These are phyloP conservation scores for Fremontodendron californicum DNA, from an alignment of 345 rosid species.

Conservation along the genomic window DNA sequence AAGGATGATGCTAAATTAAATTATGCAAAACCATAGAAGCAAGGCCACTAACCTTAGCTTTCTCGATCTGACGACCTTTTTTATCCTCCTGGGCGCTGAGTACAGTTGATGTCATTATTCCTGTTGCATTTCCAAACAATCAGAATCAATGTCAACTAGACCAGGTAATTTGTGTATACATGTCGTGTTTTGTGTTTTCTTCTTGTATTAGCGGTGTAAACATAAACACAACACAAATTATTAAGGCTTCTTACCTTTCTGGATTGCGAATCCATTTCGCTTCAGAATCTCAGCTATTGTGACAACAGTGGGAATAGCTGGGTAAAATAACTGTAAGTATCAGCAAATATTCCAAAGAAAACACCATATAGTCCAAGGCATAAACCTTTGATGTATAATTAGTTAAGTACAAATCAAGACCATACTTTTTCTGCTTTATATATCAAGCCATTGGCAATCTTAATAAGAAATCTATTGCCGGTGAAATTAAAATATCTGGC, in stretches of 20 bases:
- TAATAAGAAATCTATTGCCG: background rate
- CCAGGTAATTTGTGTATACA: too few relatives aligned
- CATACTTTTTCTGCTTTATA: background rate
- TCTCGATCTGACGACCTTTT: constrained; percentile 21
- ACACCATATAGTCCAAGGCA: background rate
- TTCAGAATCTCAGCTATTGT: constrained; percentile 36
- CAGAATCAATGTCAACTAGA: background rate
- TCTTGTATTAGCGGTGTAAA: too few relatives aligned
- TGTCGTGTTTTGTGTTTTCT: too few relatives aligned
- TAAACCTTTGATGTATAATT: background rate
- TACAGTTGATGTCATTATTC: constrained; percentile 20
- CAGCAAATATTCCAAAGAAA: background rate
- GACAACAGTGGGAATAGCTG: constrained; percentile 40
- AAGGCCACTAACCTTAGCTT: constrained; percentile 28
- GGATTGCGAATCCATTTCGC: constrained; percentile 25
- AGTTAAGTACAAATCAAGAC: background rate
- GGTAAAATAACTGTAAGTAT: background rate
- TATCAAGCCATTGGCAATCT: background rate
- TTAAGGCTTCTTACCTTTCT: constrained; percentile 18
- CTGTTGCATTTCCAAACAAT: constrained; percentile 19
- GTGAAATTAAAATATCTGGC: too few relatives aligned
- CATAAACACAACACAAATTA: background rate
- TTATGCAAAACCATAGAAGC: background rate
- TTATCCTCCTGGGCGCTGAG: constrained; percentile 9
- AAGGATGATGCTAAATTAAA: background rate